phyloP scores from a whole-genome alignment of 108 stramenopile species.

The Pelagomonas calceolata region DNA sequence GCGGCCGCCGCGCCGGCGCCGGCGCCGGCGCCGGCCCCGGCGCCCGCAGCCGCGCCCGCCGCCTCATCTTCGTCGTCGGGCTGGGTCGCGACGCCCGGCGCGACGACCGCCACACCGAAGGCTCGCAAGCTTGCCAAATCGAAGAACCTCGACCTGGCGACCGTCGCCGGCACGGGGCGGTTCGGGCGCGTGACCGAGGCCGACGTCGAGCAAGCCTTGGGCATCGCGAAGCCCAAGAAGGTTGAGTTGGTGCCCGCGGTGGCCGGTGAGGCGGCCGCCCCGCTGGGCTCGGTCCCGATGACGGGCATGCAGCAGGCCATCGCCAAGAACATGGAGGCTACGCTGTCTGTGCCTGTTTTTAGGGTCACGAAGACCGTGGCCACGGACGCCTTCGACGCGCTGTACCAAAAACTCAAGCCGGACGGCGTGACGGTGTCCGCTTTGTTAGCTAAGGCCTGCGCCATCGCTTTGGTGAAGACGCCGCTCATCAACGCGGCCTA shows the following conservation, averaged over 20 bases:
- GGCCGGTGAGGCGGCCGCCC: conserved; percentile 49
- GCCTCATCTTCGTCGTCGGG: conserved; percentile 41
- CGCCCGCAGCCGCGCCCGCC: conserved; percentile 66
- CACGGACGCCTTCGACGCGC: conserved; percentile 79
- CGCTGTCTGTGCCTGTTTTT: conserved; percentile 78
- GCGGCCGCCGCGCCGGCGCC: conserved; percentile 49
- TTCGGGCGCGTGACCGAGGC: conserved; percentile 85
- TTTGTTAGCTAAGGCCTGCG: conserved; percentile 86
- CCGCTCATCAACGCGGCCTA: conserved; percentile 88
- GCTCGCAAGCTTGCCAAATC: conserved; percentile 44
- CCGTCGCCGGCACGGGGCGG: conserved; percentile 69
- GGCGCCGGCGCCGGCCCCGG: conserved; percentile 80
- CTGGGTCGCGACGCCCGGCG: conserved; percentile 72
- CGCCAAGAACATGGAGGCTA: conserved; percentile 91
- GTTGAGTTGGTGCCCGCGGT: conserved; percentile 40
- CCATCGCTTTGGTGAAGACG: conserved; percentile 78
- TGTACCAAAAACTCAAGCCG: conserved; percentile 79
- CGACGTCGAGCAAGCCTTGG: conserved; percentile 76
- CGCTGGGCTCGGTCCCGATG: conserved; percentile 78
- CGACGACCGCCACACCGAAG: conserved; percentile 27
- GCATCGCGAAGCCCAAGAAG: conserved; percentile 68
- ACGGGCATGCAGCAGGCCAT: conserved; percentile 95
- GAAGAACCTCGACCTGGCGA: conserved; percentile 67
- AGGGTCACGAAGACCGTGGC: conserved; percentile 76
- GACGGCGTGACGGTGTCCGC: conserved; percentile 87